These are phyloP conservation scores for Xanthoconium stramineum DNA, from an alignment of 768 basidiomycete species.

Conservation along the genomic window DNA sequence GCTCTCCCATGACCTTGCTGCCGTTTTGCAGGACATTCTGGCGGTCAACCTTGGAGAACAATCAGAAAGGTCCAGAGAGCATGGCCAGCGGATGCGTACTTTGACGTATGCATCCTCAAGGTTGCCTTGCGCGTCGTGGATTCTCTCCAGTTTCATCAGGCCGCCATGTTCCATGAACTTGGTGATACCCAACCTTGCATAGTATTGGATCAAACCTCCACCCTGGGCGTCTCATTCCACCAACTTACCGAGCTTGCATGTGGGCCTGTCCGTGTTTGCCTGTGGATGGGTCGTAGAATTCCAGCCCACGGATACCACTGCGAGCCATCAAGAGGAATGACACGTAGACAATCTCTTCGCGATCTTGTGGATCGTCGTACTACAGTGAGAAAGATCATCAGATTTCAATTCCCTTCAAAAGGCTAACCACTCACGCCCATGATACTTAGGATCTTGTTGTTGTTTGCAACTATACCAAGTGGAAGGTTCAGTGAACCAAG, in stretches of 20 bases:
- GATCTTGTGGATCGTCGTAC: slow-evolving; percentile 65
- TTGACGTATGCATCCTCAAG: slow-evolving; percentile 69
- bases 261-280: slow-evolving; percentile 87
- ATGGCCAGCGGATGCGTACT: slow-evolving; percentile 37
- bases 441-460: slow-evolving; percentile 72
- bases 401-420: neutral
- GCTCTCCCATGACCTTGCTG: slow-evolving; percentile 62
- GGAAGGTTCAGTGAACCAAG: neutral
- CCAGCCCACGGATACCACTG: slow-evolving; percentile 71
- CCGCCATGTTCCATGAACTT: slow-evolving; percentile 72
- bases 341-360: slow-evolving; percentile 77
- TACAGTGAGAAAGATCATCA: slow-evolving; percentile 22
- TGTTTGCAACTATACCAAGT: slow-evolving; percentile 56
- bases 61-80: neutral
- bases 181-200: slow-evolving; percentile 70
- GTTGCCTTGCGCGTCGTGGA: slow-evolving; percentile 52
- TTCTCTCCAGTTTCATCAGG: slow-evolving; percentile 66
- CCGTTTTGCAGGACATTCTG: slow-evolving; percentile 63
- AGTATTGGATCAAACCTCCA: neutral
- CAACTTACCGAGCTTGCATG: slow-evolving; percentile 79
- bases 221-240: neutral
- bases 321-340: slow-evolving; percentile 87
- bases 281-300: slow-evolving; percentile 78
- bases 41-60: slow-evolving; percentile 60
- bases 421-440: slow-evolving; percentile 57